Evolutionary conservation across 257 asterid genomes (phyloP).

Genomic region (Catharanthus roseus): DNA sequence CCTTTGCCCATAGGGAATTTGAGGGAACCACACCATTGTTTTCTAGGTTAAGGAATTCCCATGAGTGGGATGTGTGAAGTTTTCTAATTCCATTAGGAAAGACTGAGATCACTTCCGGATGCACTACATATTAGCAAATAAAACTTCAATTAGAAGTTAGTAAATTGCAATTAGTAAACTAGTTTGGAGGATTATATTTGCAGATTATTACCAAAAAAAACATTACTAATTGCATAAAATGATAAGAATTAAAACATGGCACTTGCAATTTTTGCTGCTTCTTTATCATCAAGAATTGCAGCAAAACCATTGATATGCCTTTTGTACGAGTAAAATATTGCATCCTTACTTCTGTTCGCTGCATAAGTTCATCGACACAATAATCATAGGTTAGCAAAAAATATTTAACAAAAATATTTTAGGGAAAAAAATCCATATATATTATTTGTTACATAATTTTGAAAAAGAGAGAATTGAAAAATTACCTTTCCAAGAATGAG

Average conservation of each 20-base stretch:
- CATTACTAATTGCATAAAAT: not conserved
- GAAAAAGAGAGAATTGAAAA: not conserved
- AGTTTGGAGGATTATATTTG: too few relatives aligned
- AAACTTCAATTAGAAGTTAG: not conserved
- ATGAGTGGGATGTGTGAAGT: conserved; percentile 71
- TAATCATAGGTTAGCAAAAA: not conserved
- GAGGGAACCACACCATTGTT: conserved; percentile 30
- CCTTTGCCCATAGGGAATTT: conserved; percentile 50
- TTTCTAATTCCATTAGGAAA: conserved; percentile 34
- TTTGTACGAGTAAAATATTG: conserved; percentile 62
- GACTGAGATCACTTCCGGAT: conserved; percentile 57
- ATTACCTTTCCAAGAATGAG: conserved; percentile 59
- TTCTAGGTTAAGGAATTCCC: conserved; percentile 68
- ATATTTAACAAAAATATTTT: too few relatives aligned
- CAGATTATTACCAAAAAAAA: too few relatives aligned
- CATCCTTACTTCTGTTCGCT: conserved; percentile 53
- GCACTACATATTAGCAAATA: conserved; percentile 28
- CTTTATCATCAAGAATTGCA: conserved; percentile 58
- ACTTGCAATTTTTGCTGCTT: conserved; percentile 52
- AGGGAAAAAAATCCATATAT: too few relatives aligned
- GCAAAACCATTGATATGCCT: conserved; percentile 73
- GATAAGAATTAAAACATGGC: not conserved
- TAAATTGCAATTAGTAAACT: too few relatives aligned
- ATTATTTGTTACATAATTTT: too few relatives aligned
- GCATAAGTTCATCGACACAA: conserved; percentile 5